Conservation (phyloP, 208 protist genomes). For the Acanthamoeba castellanii region DNA sequence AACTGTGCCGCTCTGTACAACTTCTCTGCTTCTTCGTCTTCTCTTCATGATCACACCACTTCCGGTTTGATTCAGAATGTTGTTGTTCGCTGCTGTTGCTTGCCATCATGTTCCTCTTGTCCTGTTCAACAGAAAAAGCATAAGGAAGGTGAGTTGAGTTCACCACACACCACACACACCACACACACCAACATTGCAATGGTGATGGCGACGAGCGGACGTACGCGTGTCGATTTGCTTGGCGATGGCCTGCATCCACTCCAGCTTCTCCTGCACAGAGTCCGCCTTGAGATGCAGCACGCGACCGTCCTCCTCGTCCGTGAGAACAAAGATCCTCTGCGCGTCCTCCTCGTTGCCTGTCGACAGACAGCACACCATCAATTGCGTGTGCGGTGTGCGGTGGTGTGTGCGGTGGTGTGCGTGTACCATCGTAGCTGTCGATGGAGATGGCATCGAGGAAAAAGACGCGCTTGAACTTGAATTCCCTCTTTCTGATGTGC, state of each 20-base stretch:
- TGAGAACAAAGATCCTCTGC: neutral
- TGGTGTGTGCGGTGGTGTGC: neutral
- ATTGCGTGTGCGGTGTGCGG: neutral
- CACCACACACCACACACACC: too few relatives aligned
- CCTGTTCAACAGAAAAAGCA: too few relatives aligned
- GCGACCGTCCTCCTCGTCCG: neutral
- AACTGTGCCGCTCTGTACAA: too few relatives aligned
- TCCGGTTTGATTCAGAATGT: too few relatives aligned
- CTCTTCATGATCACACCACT: too few relatives aligned
- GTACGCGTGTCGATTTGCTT: neutral
- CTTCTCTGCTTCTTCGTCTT: too few relatives aligned
- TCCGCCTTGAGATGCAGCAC: constrained; percentile 20
- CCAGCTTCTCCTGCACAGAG: neutral
- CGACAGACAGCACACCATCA: too few relatives aligned
- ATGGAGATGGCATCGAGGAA: neutral
- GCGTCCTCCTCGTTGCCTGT: neutral
- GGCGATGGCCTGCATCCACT: constrained; percentile 11
- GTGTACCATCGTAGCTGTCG: neutral
- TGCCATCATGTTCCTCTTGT: too few relatives aligned
- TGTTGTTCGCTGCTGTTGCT: too few relatives aligned
- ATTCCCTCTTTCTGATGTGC: neutral
- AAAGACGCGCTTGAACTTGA: constrained; percentile 32
- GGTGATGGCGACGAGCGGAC: neutral
- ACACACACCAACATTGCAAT: neutral
- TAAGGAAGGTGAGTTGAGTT: neutral